Percentiles rank a stretch among this genome's conserved stretches.
Evolutionary conservation across 1,139 yeast genomes (phyloP).

Genomic region (Meyerozyma sp.): DNA sequence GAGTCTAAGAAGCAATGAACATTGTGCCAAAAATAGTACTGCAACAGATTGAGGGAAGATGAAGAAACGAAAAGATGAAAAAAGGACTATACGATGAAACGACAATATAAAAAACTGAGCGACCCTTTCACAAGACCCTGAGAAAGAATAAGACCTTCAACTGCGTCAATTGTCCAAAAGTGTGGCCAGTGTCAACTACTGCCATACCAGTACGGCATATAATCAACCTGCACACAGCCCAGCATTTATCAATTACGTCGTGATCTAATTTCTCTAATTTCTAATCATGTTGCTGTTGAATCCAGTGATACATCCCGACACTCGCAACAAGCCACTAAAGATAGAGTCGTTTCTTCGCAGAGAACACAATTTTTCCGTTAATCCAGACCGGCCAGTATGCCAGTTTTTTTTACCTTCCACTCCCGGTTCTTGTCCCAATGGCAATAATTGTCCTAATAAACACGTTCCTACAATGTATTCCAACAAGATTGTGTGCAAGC

Average conservation of each 20-base stretch:
- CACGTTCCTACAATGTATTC: conserved; percentile 79
- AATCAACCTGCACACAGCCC: neutral
- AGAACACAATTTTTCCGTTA: conserved; percentile 78
- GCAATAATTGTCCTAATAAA: conserved; percentile 78
- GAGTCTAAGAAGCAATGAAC: no score
- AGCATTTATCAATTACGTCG: neutral
- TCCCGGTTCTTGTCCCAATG: conserved; percentile 73
- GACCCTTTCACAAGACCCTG: no score
- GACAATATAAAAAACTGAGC: no score
- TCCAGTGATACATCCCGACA: conserved; percentile 40
- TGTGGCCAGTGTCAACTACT: no score
- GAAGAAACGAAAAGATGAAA: no score
- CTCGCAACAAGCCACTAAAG: conserved; percentile 49
- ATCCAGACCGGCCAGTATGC: conserved; percentile 89
- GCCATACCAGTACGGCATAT: no score
- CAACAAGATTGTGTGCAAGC: conserved; percentile 89
- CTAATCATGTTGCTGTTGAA: conserved; percentile 27
- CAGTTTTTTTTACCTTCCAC: conserved; percentile 58
- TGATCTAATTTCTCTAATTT: neutral
- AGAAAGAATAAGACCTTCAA: no score
- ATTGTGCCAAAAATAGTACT: no score
- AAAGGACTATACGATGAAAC: no score
- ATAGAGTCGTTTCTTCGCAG: conserved; percentile 79
- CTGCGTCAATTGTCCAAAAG: no score
- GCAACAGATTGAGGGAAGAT: no score